Evolutionary conservation across 371 early-diverging fungal species (phyloP).

Genomic region (Mucor lusitanicus): DNA sequence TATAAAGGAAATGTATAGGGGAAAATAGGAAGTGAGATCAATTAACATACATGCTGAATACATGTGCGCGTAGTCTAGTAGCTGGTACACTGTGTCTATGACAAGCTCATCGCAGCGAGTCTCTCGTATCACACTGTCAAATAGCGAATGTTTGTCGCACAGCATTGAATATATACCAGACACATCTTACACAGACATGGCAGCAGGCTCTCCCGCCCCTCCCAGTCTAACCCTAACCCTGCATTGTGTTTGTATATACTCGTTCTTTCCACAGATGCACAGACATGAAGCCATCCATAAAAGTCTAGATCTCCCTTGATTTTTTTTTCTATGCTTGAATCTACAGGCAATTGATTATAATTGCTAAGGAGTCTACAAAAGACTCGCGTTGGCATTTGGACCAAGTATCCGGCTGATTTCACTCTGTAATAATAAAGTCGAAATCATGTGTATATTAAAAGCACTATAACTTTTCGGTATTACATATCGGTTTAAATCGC

Average conservation of each 20-base stretch:
- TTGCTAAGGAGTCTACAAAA: slow-evolving; percentile 3
- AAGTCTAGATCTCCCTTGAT: slow-evolving; percentile 15
- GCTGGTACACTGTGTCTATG: not conserved
- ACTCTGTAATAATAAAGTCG: not conserved
- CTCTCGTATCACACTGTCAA: too few species aligned
- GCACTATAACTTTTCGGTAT: not conserved
- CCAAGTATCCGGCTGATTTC: not conserved
- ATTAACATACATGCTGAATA: not conserved
- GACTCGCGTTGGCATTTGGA: not conserved
- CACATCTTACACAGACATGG: too few species aligned
- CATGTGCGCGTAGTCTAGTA: not conserved
- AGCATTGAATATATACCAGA: too few species aligned
- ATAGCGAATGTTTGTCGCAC: too few species aligned
- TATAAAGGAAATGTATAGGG: not conserved
- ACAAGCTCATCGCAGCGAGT: too few species aligned
- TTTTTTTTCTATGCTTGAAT: not conserved
- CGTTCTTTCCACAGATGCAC: not conserved
- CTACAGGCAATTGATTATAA: not conserved
- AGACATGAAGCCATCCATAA: slow-evolving; percentile 4
- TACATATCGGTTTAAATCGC: not conserved
- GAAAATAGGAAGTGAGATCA: not conserved
- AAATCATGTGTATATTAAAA: not conserved
- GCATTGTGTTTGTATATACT: too few species aligned
- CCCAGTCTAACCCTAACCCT: too few species aligned
- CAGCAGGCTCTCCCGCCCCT: too few species aligned